A percentile compares a stretch with the other conserved stretches of the same genome.
phyloP scores from a whole-genome alignment of 371 early-diverging fungal genomes.

The Smittium mucronatum region DNA sequence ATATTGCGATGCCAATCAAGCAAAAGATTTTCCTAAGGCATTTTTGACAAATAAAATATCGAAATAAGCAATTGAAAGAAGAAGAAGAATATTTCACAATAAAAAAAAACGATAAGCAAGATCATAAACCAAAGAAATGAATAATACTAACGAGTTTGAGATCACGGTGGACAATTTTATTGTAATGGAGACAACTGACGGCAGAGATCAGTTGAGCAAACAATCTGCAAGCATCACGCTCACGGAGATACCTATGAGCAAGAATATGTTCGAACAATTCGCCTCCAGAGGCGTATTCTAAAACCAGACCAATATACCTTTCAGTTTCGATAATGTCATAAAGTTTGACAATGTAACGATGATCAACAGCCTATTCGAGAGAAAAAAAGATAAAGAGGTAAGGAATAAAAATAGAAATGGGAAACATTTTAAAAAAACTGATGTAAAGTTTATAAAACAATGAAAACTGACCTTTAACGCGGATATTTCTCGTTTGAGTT shows the following conservation, averaged over 20 bases:
- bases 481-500: constrained; percentile 69
- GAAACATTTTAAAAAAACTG: no score
- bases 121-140: no score
- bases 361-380: constrained; percentile 54
- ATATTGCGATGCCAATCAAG: constrained; percentile 74
- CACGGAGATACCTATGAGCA: constrained; percentile 81
- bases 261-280: constrained; percentile 95
- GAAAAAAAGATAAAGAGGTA: not conserved
- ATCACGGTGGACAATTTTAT: constrained; percentile 89
- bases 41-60: no score
- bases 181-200: constrained; percentile 74
- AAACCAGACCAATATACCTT: constrained; percentile 85
- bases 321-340: constrained; percentile 93
- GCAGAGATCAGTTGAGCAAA: constrained; percentile 91
- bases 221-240: constrained; percentile 75
- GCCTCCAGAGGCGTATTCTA: constrained; percentile 91
- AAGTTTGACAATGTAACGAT: constrained; percentile 84
- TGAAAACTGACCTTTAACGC: constrained; percentile 49
- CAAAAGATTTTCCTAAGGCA: constrained; percentile 81
- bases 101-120: not conserved
- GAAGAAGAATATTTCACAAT: constrained; percentile 23
- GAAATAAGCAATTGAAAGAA: constrained; percentile 13
- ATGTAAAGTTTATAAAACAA: constrained; percentile 14
- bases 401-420: constrained; percentile 5
- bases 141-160: constrained; percentile 65